Evolutionary conservation across 805 yeast genomes (phyloP).

Genomic region (Ogataea siamensis): DNA sequence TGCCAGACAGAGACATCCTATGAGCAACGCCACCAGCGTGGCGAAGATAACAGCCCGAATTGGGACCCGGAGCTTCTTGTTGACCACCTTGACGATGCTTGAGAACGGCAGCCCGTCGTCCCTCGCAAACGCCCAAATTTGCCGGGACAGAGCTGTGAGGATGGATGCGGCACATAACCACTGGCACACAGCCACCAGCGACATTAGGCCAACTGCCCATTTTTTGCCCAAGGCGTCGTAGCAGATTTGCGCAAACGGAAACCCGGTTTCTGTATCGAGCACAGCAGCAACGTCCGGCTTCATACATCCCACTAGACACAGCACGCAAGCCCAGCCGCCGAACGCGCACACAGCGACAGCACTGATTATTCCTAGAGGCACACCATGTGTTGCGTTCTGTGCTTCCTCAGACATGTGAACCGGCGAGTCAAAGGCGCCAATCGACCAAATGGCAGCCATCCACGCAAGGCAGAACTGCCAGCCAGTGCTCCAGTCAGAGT

Average conservation of each 20-base stretch:
- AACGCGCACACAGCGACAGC: slow-evolving; percentile 57
- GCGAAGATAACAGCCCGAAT: slow-evolving; percentile 59
- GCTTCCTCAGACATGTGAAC: slow-evolving; percentile 75
- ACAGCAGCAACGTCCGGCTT: slow-evolving; percentile 42
- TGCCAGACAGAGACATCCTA: slow-evolving; percentile 60
- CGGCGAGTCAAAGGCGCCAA: slow-evolving; percentile 70
- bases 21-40: slow-evolving; percentile 43
- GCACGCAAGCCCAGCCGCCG: slow-evolving; percentile 53
- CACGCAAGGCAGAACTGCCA: slow-evolving; percentile 48
- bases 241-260: slow-evolving; percentile 64
- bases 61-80: slow-evolving; percentile 59
- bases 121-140: slow-evolving; percentile 73
- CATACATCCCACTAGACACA: slow-evolving; percentile 55
- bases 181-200: slow-evolving; percentile 56
- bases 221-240: slow-evolving; percentile 59
- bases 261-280: slow-evolving; percentile 47
- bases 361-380: slow-evolving; percentile 63
- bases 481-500: slow-evolving; percentile 56
- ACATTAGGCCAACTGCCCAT: slow-evolving; percentile 65
- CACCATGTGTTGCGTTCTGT: slow-evolving; percentile 56
- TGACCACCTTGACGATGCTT: slow-evolving; percentile 52
- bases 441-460: slow-evolving; percentile 72
- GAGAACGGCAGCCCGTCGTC: slow-evolving; percentile 73
- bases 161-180: slow-evolving; percentile 64
- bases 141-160: slow-evolving; percentile 64